Base-by-base conservation (phyloP, 2,329 filamentous ascomycete genomes). In the Chrysoporthe puriensis region DNA sequence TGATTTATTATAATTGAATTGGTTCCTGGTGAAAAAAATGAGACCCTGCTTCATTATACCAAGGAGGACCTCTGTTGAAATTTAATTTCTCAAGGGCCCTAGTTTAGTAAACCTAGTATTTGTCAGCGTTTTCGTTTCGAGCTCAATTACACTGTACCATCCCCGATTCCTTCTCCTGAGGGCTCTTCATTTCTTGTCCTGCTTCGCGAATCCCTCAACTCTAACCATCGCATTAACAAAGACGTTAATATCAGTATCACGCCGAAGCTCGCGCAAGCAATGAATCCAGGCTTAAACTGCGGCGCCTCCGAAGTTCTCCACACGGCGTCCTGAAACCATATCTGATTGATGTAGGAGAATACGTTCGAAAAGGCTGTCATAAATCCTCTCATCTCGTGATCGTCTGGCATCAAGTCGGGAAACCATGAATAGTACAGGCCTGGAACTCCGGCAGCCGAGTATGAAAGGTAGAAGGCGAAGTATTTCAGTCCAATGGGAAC, bases 311-410 rank as follows among this genome's bases (percentile, higher is more conserved):
- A 67, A 0, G 70, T 71, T 32, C 67, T 63, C 70, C 70, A 71
- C 8, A 68, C 65, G 26, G 60, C 60, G 56, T 70, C 67, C 1
- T 68, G 36, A 18, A 62, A 70, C 69, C 70, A 71, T 21, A 71
- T 71, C 26, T 71, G 65, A 7, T 71, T 71, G 21, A 69, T 59
- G 8, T 68, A 70, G 1, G 67, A 71, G 8, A 71, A 71, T 1
- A 66, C 57, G 18, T 71, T 71, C 9, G 67, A 71, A 52, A 71
- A 71, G 0, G 70, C 69, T 2, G 69, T 71, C 65, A 71, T 63
- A 66, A 70, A 64, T 3, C 72, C 70, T 63, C 72, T 65, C 73
- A 75, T 75, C 65, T 72, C 72, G 48, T 73, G 71, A 21, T 73
- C 72, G 21, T 71, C 69, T 9, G 69, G 71, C 66, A 75, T 74